Evolutionary conservation across 129 eudicot species (phyloP).

Genomic region (Pulicaria dysenterica): DNA sequence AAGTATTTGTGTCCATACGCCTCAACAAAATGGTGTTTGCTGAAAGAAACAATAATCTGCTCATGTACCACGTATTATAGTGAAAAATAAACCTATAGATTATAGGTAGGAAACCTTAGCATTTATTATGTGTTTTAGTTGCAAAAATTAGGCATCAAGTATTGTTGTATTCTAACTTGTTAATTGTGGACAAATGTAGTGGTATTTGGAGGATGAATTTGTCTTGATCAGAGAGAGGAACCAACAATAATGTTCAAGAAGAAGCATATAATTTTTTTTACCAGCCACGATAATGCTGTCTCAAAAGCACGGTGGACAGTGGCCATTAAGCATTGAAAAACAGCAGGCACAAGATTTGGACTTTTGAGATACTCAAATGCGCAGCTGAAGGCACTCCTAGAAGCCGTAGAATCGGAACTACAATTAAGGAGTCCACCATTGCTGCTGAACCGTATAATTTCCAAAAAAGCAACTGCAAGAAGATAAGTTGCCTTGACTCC

Average conservation of each 20-base stretch:
- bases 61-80: too few species aligned
- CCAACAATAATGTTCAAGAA: background rate
- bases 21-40: too few species aligned
- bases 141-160: background rate
- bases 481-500: conserved; percentile 99
- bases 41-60: too few species aligned
- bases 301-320: conserved; percentile 87
- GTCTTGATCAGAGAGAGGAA: background rate
- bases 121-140: background rate
- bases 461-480: conserved; percentile 93
- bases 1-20: too few species aligned
- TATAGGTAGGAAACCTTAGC: background rate
- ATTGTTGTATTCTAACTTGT: background rate
- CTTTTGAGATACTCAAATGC: conserved; percentile 95
- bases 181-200: background rate
- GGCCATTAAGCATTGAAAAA: conserved; percentile 95
- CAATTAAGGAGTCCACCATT: conserved; percentile 96
- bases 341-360: conserved; percentile 89
- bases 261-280: conserved; percentile 27
- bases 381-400: conserved; percentile 97
- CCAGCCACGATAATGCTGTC: conserved; percentile 89
- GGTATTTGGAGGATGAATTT: background rate
- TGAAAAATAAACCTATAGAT: too few species aligned
- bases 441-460: conserved; percentile 97
- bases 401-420: conserved; percentile 59